Evolutionary conservation across 2,329 filamentous ascomycete species (phyloP).

Genomic region (Beauveria medogensis): DNA sequence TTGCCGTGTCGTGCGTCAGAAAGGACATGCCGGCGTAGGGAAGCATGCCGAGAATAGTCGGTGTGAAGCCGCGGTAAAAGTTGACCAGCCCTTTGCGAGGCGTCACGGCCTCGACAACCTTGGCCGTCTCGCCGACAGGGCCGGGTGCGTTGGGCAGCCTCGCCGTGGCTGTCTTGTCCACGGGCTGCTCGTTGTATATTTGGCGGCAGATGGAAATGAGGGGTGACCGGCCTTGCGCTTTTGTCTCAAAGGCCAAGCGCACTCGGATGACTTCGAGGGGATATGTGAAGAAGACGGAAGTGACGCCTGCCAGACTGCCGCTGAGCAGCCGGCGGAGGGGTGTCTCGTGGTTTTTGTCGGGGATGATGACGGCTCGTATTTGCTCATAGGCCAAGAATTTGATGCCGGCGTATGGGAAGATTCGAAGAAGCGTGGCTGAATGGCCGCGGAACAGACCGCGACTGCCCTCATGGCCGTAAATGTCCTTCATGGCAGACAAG

Average conservation of each 20-base stretch:
- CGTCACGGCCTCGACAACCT: slow-evolving; percentile 35
- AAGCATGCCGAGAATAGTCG: slow-evolving; percentile 88
- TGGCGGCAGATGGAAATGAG: slow-evolving; percentile 69
- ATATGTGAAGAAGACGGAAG: slow-evolving; percentile 93
- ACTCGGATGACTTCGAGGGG: slow-evolving; percentile 90
- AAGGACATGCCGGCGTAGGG: slow-evolving; percentile 96
- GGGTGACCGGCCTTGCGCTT: slow-evolving; percentile 59
- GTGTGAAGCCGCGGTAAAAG: slow-evolving; percentile 90
- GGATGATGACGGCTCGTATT: slow-evolving; percentile 73
- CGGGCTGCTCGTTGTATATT: slow-evolving; percentile 73
- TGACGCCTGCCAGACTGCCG: slow-evolving; percentile 71
- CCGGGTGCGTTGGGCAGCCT: slow-evolving; percentile 21
- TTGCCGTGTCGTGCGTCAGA: slow-evolving; percentile 84
- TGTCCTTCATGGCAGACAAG: slow-evolving; percentile 72
- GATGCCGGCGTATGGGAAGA: slow-evolving; percentile 95
- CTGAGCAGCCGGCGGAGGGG: slow-evolving; percentile 65
- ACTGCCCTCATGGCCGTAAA: slow-evolving; percentile 66
- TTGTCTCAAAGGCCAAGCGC: slow-evolving; percentile 90
- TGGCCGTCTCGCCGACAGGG: slow-evolving; percentile 29
- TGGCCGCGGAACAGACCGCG: slow-evolving; percentile 84
- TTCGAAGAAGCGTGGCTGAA: slow-evolving; percentile 84
- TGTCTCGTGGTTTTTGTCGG: slow-evolving; percentile 66
- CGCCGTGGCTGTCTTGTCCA: slow-evolving; percentile 24
- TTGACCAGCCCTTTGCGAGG: slow-evolving; percentile 69
- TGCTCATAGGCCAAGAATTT: slow-evolving; percentile 99